phyloP scores from a whole-genome alignment of 2,329 filamentous ascomycete species.

The Aphanoascus verrucosus region DNA sequence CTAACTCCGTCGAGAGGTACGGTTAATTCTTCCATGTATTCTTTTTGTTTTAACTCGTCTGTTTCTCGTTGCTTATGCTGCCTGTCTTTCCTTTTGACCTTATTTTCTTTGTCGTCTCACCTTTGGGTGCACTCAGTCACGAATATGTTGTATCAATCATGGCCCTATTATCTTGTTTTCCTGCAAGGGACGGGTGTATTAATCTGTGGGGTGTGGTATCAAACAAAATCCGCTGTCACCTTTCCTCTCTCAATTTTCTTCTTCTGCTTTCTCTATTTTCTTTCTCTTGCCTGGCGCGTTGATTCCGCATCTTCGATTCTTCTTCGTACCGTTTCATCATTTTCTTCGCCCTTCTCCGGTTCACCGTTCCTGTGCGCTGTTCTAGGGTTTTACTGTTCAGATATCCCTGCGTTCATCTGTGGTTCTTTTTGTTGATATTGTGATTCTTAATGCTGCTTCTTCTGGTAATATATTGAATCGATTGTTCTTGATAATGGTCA shows the following conservation, averaged over 20 bases:
- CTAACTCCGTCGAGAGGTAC: too few relatives aligned
- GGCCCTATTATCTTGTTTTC: not conserved
- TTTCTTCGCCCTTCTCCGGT: conserved; percentile 1
- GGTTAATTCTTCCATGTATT: not conserved
- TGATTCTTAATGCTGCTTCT: not conserved
- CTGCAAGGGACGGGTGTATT: not conserved
- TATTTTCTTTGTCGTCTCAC: not conserved
- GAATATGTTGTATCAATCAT: not conserved
- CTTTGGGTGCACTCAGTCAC: conserved; percentile 5
- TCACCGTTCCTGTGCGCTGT: not conserved
- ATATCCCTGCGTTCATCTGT: conserved; percentile 6
- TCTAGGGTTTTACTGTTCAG: conserved; percentile 1
- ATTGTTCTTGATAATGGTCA: not conserved
- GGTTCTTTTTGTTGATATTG: not conserved
- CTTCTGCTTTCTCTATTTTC: not conserved
- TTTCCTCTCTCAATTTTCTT: not conserved
- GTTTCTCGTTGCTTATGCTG: not conserved
- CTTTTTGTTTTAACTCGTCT: not conserved
- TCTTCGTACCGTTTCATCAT: too few relatives aligned
- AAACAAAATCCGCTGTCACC: not conserved
- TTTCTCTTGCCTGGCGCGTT: not conserved
- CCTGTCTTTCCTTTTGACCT: not conserved
- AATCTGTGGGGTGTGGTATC: not conserved
- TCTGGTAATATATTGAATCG: conserved; percentile 7
- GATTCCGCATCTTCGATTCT: not conserved